Evolutionary conservation across 176 grass and related monocot genomes (phyloP).

Genomic region (Carex cristatella): DNA sequence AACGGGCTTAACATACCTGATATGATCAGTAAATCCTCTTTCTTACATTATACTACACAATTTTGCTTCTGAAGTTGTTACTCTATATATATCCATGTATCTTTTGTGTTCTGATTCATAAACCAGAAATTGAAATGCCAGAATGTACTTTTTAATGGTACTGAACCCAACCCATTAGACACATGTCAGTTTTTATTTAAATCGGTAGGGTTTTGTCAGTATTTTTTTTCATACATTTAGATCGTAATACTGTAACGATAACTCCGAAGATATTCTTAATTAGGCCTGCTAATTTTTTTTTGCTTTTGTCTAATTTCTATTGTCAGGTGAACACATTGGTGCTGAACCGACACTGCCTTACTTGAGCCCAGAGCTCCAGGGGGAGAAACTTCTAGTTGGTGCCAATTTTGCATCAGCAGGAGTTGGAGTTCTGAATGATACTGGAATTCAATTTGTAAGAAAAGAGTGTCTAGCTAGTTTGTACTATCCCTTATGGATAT

Average conservation of each 20-base stretch:
- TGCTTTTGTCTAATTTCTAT: neutral
- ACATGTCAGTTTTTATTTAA: neutral
- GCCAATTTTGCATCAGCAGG: slow-evolving; percentile 97
- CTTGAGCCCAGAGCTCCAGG: slow-evolving; percentile 67
- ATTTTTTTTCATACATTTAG: neutral
- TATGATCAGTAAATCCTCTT: slow-evolving; percentile 54
- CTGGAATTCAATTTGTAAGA: slow-evolving; percentile 81
- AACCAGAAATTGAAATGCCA: neutral
- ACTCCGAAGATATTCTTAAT: neutral
- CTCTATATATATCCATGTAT: neutral
- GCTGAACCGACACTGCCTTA: slow-evolving; percentile 55
- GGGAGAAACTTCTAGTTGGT: slow-evolving; percentile 75
- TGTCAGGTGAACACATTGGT: slow-evolving; percentile 70
- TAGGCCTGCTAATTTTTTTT: neutral
- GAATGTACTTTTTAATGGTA: neutral
- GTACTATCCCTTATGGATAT: neutral
- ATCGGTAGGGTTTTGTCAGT: neutral
- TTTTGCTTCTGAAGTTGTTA: neutral
- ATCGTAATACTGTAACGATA: neutral
- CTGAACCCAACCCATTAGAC: neutral
- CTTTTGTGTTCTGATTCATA: neutral
- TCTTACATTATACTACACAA: neutral
- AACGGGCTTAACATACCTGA: slow-evolving; percentile 93
- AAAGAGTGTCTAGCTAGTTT: neutral
- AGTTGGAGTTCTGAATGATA: slow-evolving; percentile 90